phyloP scores from a whole-genome alignment of 2,329 filamentous ascomycete species.

The Ciborinia camelliae region DNA sequence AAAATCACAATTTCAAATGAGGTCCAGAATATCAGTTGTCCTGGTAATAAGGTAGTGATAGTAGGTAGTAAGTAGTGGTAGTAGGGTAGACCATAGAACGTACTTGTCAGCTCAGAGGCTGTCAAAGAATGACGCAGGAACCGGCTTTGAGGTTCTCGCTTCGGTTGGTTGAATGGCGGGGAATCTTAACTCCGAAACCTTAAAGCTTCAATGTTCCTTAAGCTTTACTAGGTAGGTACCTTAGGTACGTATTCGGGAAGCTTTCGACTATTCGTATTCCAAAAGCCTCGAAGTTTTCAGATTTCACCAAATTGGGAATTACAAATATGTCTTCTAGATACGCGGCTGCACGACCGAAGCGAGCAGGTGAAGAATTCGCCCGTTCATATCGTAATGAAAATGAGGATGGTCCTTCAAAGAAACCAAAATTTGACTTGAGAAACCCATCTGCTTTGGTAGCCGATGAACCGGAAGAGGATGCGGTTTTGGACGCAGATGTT shows the following conservation, averaged over 20 bases:
- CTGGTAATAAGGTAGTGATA: too few relatives aligned
- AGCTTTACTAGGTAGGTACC: too few relatives aligned
- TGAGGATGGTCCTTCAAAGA: constrained; percentile 55
- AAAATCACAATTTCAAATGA: background rate
- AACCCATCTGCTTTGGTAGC: constrained; percentile 91
- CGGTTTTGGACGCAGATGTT: constrained; percentile 84
- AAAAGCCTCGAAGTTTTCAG: background rate
- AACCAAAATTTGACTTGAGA: constrained; percentile 87
- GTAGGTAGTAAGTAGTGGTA: background rate
- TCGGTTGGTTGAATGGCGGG: constrained; percentile 11
- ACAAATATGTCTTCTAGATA: constrained; percentile 54
- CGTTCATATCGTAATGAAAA: constrained; percentile 66
- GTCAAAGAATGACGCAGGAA: constrained; percentile 21
- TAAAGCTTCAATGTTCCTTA: constrained; percentile 16
- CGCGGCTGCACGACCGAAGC: constrained; percentile 73
- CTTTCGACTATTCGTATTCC: background rate
- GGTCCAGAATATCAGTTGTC: too few relatives aligned
- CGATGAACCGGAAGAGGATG: constrained; percentile 72
- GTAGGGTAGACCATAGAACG: background rate
- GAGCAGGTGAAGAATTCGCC: constrained; percentile 76
- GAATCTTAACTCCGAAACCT: constrained; percentile 14
- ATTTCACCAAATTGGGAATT: background rate
- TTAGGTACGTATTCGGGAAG: too few relatives aligned
- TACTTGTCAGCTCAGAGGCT: background rate
- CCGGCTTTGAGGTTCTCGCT: constrained; percentile 13